Evolutionary conservation across 805 yeast species (phyloP), one percentile per base, ranked within the genome.

Genomic region (Candida golubevii): DNA sequence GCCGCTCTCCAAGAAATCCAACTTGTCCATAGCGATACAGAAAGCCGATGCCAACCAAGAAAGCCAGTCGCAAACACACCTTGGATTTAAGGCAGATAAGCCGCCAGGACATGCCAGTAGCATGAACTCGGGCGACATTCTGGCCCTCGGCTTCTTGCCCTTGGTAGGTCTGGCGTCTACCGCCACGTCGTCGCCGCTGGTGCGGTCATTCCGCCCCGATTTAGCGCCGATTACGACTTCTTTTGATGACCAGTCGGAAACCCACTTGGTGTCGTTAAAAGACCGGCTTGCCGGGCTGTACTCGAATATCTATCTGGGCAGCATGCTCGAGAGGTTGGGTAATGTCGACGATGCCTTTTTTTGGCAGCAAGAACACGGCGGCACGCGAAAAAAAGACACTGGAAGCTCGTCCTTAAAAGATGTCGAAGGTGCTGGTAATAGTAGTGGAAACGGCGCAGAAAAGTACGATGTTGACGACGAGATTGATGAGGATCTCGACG

Each of bases 11-110:
- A 59, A 57, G 40, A 68, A 63, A 51, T 70, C 75, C 10, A 71
- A 71, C 50, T 56, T 71, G 34, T 70, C 75, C 34, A 55, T 71
- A 46, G 77, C 75, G 45, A 71, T 71, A 33, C 67, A 70, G 46
- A 65, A 67, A 53, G 75, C 73, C 26, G 74, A 67, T 47, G 58
- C 57, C 40, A 44, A 48, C 38, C 56, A 48, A 49, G 55, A 48
- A 49, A 55, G 49, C 38, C 46, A 47, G 39, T 50, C 52, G 36
- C 51, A 45, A 15, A 39, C 49, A 12, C 51, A 43, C 32, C 47
- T 42, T 29, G 42, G 45, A 15, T 39, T 43, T 36, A 49, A 45
- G 35, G 30, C 41, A 9, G 50, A 40, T 5, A 38, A 31, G 15
- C 26, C 29, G n/a, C 34, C 35, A 6, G 33, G 28, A 39, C 51